A percentile compares a stretch with the other conserved stretches of the same genome.
These are phyloP conservation scores for Carex arenaria DNA, from an alignment of 202 grass and related monocot genomes.

Conservation along the genomic window DNA sequence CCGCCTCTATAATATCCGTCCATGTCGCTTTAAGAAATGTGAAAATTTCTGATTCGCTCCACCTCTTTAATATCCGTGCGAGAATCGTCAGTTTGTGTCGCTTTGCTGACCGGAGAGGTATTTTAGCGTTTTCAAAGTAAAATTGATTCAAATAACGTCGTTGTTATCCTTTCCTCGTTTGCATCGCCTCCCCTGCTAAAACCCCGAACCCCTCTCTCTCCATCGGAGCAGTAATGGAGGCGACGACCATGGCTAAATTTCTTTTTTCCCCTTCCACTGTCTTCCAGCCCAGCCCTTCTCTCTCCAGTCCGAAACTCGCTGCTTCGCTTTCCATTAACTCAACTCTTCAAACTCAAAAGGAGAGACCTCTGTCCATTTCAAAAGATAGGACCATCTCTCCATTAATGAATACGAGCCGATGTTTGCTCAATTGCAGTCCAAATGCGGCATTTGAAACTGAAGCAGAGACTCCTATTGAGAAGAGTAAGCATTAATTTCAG, in stretches of 20 bases:
- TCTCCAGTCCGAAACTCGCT: not conserved
- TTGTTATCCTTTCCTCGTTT: constrained; percentile 7
- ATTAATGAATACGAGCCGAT: not conserved
- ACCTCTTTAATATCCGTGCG: too few relatives aligned
- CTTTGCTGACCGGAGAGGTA: too few relatives aligned
- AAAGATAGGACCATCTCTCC: not conserved
- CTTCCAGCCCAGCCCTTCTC: constrained; percentile 2
- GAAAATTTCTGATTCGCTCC: too few relatives aligned
- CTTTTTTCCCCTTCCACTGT: constrained; percentile 24
- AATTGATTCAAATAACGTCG: too few relatives aligned
- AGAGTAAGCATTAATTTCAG: constrained; percentile 46
- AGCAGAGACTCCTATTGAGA: constrained; percentile 60
- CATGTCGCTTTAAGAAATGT: too few relatives aligned
- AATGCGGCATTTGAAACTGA: constrained; percentile 21
- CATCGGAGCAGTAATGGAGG: constrained; percentile 40
- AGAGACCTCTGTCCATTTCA: not conserved
- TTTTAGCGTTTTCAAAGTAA: too few relatives aligned
- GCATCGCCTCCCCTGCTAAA: constrained; percentile 14
- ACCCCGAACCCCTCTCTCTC: not conserved
- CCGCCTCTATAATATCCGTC: too few relatives aligned
- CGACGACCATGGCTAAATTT: constrained; percentile 41
- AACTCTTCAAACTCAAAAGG: constrained; percentile 2
- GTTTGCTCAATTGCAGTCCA: constrained; percentile 29
- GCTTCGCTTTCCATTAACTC: not conserved
- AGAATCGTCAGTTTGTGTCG: too few relatives aligned